Base-by-base conservation (phyloP, 768 basidiomycete genomes). In the Arthromyces matolae region DNA sequence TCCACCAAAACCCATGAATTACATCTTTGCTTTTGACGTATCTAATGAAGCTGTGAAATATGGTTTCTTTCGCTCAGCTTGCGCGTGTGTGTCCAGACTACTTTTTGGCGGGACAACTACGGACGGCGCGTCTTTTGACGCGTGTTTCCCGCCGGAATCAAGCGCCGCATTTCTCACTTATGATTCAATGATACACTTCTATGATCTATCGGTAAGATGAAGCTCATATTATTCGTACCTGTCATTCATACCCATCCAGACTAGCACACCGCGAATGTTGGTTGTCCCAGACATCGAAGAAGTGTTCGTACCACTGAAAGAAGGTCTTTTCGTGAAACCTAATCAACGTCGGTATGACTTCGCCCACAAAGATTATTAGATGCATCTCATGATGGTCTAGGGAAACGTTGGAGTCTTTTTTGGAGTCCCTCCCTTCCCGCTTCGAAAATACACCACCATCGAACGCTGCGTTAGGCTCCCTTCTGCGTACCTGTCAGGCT, bases 271-370 rank as follows among this genome's bases (percentile, higher is more conserved):
- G 1, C 74, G 75, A 28, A 86, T 94, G 75, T 72, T 94, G 35
- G 79, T 98, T 35, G 78, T 97, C 8, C 71, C 89, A 1, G 96
- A 98, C 61, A 67, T 98, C 29, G 86, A 92, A n/a, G 96, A 99
- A 45, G 83, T 93, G 16, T 98, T 94, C 65, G 65, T 89, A 1
- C 96, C 96, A 0, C 63, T 92, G 19, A 71, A 71, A 16, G 68
- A 73, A 5, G 86, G 84, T 2, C 71, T 94, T 32, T 88, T 97
- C 50, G 92, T 86, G 8, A 77, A 89, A 50, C 86, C 91, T 12
- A 51, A 59, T 42, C 79, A 84, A 50, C 84, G 83, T 37, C 77
- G 84, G 89, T 92, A 53, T 51, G 79, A 66, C 22, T n/a, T 33
- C 16, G n/a, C 27, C 13, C 19, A 3, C 23, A 16, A 5, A 27